Base-by-base conservation (phyloP, 495 filamentous ascomycete genomes). In the Hypoxylon trugodes region DNA sequence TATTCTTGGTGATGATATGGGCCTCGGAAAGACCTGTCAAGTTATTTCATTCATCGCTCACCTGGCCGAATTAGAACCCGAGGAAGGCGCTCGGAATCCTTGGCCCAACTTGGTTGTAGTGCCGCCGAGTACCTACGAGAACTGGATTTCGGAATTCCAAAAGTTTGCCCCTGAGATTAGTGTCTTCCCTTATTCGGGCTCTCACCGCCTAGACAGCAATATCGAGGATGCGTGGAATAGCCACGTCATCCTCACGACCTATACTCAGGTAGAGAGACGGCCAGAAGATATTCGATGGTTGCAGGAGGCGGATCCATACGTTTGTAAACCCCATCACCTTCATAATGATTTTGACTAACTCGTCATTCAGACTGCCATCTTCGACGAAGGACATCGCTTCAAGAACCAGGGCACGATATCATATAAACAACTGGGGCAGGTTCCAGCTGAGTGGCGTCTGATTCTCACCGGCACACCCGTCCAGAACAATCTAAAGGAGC, bases 1-100 rank as follows among this genome's bases (percentile, higher is more conserved):
- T 40, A 98, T 98, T 59, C 79, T 98, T 12, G 96, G 95, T 0
- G 95, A 98, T 71, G 95, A 98, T 64, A 98, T 98, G 95, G 95
- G 95, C 37, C 82, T 98, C 6, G 95, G 95, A 8, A 98, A 98
- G 79, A 98, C 95, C 0, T 96, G 92, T 65, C 93, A 98, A 69
- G 92, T 98, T 50, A 96, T 98, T 63, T 85, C 92, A 0, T 93
- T 98, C 71, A 82, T 98, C 18, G 87, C 93, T 3, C 89, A 96
- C 62, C 78, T 98, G 5, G 84, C 87, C 10, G 85, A 92, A 63
- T 85, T 67, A 2, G 72, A 70, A 36, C 55, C 59, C 6, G 47
- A 56, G 10, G 35, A 59, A 6, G 60, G 78, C 19, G 76, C 86
- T 10, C 83, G 82, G 42, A 13, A 24, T 2, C 92, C 74, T 0